Base-by-base conservation (phyloP, 1,139 yeast genomes). In the Taiozyma onychis region DNA sequence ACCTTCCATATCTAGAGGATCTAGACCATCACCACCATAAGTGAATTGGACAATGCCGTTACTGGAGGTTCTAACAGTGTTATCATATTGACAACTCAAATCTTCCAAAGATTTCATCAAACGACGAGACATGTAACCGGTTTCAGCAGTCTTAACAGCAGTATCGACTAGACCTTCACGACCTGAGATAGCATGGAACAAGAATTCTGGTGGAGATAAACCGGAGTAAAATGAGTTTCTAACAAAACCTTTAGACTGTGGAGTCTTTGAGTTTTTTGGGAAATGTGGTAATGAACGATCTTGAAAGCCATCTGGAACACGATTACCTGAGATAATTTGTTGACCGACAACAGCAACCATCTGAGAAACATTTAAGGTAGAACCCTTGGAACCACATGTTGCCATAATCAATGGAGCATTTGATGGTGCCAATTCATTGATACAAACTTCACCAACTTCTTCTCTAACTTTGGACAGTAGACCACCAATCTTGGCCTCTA, bases 341-440 rank as follows among this genome's bases (percentile, higher is more conserved):
- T 95, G 99, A 52, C 99, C 99, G 46, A 95, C 99, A 67, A 95
- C 97, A 0, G 99, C 99, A 77, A 95, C 99, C 99, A 95, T 95
- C 73, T 95, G 99, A 11, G 99, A 93, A 44, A 95, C 99, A 69
- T 95, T 95, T 58, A 95, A 80, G 0, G 97, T 90, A 42, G 99
- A 93, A 70, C 99, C 99, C 69, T 95, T 95, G 46, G 99, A 93
- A 60, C 99, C 99, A 78, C 99, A 93, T 1, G 97, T 89, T 11
- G 99, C 98, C 99, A 95, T 95, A 66, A 95, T 91, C 65, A 95
- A 79, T 41, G 99, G 99, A 39, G 99, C 97, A 68, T 95, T 95
- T 44, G 90, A 80, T 50, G 87, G 80, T 59, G 89, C 97, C 55
- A 95, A 74, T 68, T 93, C 99, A 51, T 78, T 80, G 64, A 95